A percentile compares a stretch with the other conserved stretches of the same genome.
These are phyloP conservation scores for Achlya hypogyna DNA, from an alignment of 352 stramenopile species.

Conservation along the genomic window DNA sequence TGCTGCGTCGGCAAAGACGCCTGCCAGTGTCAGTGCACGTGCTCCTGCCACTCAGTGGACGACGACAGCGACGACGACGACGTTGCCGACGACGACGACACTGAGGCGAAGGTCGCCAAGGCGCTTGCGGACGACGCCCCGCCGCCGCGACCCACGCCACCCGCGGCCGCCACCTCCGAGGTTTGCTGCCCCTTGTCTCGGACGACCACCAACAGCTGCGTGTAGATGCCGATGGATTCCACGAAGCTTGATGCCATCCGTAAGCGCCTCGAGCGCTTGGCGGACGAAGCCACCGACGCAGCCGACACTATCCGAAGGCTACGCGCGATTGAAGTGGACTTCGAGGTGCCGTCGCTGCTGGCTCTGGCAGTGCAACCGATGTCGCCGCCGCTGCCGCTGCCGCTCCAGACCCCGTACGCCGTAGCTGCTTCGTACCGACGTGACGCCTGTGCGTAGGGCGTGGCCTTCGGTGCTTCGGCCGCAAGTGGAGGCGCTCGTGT, in stretches of 20 bases:
- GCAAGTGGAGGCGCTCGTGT: conserved; percentile 3
- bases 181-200: not conserved
- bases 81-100: not conserved
- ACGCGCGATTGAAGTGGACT: not conserved
- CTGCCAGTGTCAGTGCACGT: conserved; percentile 42
- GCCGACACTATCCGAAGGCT: not conserved
- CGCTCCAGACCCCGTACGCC: not conserved
- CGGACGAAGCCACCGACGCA: conserved; percentile 19
- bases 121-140: no score
- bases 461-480: not conserved
- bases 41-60: conserved; percentile 39
- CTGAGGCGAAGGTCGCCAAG: not conserved
- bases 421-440: not conserved
- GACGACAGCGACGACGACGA: conserved; percentile 40
- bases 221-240: no score
- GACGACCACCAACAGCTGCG: no score
- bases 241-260: not conserved
- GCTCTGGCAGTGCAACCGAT: not conserved
- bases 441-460: not conserved
- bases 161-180: no score
- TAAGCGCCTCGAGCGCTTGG: not conserved
- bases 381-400: not conserved
- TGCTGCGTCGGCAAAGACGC: conserved; percentile 52
- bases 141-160: no score
- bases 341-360: not conserved